phyloP scores from a whole-genome alignment of 345 rosid species.

The Gossypium sturtianum region DNA sequence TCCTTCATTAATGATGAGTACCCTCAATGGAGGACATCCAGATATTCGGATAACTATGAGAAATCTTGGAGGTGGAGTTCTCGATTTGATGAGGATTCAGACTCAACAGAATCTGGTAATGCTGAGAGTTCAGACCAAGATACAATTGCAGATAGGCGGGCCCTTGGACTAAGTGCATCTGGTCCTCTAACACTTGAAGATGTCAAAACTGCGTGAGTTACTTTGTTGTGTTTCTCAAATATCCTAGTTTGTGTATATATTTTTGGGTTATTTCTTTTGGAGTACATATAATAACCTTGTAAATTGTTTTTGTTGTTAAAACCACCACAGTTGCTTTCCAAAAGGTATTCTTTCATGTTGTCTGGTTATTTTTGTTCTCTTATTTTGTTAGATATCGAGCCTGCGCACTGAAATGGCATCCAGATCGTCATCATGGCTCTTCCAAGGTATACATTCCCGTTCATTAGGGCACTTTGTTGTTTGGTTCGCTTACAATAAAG shows the following conservation, averaged over 20 bases:
- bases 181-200: constrained; percentile 78
- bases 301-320: neutral
- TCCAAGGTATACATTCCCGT: constrained; percentile 53
- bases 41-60: constrained; percentile 32
- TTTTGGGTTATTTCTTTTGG: neutral
- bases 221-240: neutral
- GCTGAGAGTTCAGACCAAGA: constrained; percentile 36
- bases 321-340: neutral
- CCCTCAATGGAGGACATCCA: constrained; percentile 30
- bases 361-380: constrained; percentile 5
- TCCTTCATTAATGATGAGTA: constrained; percentile 63
- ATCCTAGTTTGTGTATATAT: neutral
- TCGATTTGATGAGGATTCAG: constrained; percentile 48
- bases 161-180: constrained; percentile 67
- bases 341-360: neutral
- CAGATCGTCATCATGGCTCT: constrained; percentile 80
- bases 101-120: constrained; percentile 47
- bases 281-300: neutral
- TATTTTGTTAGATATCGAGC: constrained; percentile 51
- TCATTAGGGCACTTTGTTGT: neutral
- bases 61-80: constrained; percentile 37
- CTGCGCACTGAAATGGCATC: constrained; percentile 93
- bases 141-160: constrained; percentile 56
- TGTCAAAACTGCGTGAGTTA: constrained; percentile 78
- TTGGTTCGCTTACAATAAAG: neutral